phyloP scores from a whole-genome alignment of 129 eudicot genomes.

The Ambrosia trifida region DNA sequence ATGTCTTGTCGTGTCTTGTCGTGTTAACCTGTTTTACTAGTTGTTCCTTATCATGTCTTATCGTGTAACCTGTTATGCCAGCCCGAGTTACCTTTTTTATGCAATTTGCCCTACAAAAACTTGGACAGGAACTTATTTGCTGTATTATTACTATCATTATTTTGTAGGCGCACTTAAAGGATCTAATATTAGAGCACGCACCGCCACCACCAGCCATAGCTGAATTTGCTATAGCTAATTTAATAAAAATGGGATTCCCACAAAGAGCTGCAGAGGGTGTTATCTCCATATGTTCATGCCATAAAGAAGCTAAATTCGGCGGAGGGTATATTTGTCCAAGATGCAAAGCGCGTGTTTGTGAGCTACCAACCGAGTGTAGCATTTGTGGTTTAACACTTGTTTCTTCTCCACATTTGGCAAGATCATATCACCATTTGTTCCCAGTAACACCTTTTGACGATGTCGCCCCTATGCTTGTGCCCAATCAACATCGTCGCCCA shows the following conservation, averaged over 20 bases:
- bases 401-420: conserved; percentile 96
- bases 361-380: conserved; percentile 89
- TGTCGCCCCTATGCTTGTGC: conserved; percentile 46
- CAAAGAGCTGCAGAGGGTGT: conserved; percentile 97
- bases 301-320: conserved; percentile 90
- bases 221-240: conserved; percentile 85
- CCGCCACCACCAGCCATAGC: conserved; percentile 99
- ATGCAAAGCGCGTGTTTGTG: conserved; percentile 96
- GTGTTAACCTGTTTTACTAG: too few species aligned
- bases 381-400: conserved; percentile 97
- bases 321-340: conserved; percentile 99
- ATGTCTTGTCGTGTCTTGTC: too few species aligned
- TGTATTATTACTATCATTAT: neutral
- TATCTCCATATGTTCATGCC: conserved; percentile 90
- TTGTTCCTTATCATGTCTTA: too few species aligned
- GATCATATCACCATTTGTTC: conserved; percentile 95
- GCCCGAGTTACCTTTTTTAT: neutral
- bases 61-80: too few species aligned
- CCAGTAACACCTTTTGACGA: conserved; percentile 92
- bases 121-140: neutral
- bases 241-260: conserved; percentile 97
- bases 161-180: conserved; percentile 81
- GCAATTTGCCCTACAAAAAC: conserved; percentile 10
- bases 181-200: conserved; percentile 87
- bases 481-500: conserved; percentile 41